Base-by-base conservation (phyloP, 352 stramenopile species). In the Phytophthora colocasiae region DNA sequence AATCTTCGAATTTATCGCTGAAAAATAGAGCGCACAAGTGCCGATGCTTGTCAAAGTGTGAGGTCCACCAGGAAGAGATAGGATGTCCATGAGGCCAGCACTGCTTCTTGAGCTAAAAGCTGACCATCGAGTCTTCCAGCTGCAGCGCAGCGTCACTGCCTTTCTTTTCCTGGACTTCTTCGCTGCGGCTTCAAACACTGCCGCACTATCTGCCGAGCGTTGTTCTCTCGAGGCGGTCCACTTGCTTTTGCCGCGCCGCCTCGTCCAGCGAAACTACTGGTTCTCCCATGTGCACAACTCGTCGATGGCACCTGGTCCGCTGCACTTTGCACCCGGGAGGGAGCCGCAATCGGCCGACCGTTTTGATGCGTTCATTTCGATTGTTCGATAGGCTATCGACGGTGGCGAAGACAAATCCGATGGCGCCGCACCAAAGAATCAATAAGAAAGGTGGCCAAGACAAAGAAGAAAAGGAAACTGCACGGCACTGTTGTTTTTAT, bases 1-100 rank as follows among this genome's bases (percentile, higher is more conserved):
- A 36, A 62, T 67, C 58, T 72, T 72, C 64, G 64, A 72, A 29
- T 56, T 67, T 72, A 47, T 68, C 56, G 27, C n/a, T 46, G 8
- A 58, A 60, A 63, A 53, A 58, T 69, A 69, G 53, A 69, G 61
- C 51, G 43, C 31, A n/a, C 22, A 31, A 31, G 29, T 34, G 29
- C 31, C 22, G 24, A 32, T 32, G 12, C 17, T 48, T 48, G 43
- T 15, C 17, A 48, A 5, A 44, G 24, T 36, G 26, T 31, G 40
- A 6, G 39, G 50, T 61, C 59, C 50, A 34, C 39, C 40, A 19
- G 26, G 38, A 49, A 58, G 57, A 58, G 15, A 58, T 6, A 31
- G 2, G 49, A 36, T 6, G 45, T 24, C 14, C 19, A 49, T 32
- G 24, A 2, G 44, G 17, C 22, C 54, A 51, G 40, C n/a, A 19